Evolutionary conservation across 2,329 filamentous ascomycete species (phyloP), one percentile per base, ranked within the genome.

Genomic region (Fusarium nematophilum): DNA sequence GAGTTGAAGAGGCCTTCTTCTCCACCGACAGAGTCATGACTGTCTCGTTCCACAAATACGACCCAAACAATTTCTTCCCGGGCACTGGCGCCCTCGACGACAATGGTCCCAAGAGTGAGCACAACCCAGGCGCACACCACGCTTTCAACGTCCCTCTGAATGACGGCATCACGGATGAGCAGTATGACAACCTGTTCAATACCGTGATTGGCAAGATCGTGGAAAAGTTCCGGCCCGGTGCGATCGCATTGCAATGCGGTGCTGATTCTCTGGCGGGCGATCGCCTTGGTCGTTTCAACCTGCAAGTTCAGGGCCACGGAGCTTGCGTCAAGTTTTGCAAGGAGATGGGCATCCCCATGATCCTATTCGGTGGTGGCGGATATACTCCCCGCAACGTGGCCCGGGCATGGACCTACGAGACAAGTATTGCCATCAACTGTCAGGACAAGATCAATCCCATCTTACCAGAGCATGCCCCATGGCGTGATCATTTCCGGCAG

Each of bases 341-440:
- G 76, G 86, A 82, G 39, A 86, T 93, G 61, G 83, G 85, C 6
- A 80, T 96, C 2, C 95, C 95, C 3, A 83, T 98, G 59, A 87
- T 99, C 43, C 86, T 99, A 49, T 91, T 98, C 54, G 95, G 95
- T 37, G 95, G 95, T 31, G 95, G 95, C 52, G 95, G 95, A 23
- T 99, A 99, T 77, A 99, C 95, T 11, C 93, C 95, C 5, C 87
- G 94, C 63, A 99, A 99, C 70, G 95, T 99, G 6, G 95, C 95
- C 34, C 90, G 95, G 48, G 93, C 94, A 25, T 99, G 95, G 95
- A 92, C 93, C 18, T 94, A 96, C 76, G 95, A 99, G 78, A 99
- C 95, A 10, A 90, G 91, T 57, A 92, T 98, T 65, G 92, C 92
- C 57, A 91, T 96, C 60, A 88, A 89, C 65, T 88, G 87, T 53